Evolutionary conservation across 2,329 filamentous ascomycete genomes (phyloP).

Genomic region (Penicillium sp.): DNA sequence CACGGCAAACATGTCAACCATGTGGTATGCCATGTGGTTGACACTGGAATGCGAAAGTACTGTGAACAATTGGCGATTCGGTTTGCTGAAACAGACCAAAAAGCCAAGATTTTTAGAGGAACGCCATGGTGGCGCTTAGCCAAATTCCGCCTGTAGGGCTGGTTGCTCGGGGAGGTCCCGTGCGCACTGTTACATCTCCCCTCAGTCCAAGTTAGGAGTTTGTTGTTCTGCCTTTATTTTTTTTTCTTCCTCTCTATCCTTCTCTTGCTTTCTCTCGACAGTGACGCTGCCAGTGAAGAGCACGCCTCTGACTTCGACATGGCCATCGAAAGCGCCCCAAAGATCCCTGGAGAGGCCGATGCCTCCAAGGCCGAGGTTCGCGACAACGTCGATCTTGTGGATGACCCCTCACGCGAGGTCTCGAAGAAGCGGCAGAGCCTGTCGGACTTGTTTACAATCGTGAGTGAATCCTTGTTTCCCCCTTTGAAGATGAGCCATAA

Average conservation of each 20-base stretch:
- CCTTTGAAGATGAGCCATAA: background rate
- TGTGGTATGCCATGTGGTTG: background rate
- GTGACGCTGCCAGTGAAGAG: background rate
- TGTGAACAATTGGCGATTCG: background rate
- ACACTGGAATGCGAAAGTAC: background rate
- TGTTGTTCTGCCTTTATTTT: background rate
- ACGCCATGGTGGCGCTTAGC: conserved; percentile 1
- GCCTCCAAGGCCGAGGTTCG: conserved; percentile 9
- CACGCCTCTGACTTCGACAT: background rate
- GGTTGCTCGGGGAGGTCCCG: background rate
- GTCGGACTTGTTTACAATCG: conserved; percentile 39
- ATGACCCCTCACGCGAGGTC: conserved; percentile 22
- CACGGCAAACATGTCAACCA: background rate
- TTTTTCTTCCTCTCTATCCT: no score
- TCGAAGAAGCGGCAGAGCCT: conserved; percentile 33
- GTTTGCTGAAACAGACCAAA: background rate
- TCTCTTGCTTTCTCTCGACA: background rate
- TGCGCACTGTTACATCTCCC: background rate
- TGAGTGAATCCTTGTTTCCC: conserved; percentile 17
- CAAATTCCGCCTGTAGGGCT: background rate
- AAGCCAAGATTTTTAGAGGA: background rate
- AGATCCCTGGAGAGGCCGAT: background rate
- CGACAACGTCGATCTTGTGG: conserved; percentile 1
- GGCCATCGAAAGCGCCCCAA: conserved; percentile 2
- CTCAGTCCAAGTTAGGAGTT: background rate